Base-by-base conservation (phyloP, 1,284 basidiomycete genomes). In the Amylostereum areolatum region DNA sequence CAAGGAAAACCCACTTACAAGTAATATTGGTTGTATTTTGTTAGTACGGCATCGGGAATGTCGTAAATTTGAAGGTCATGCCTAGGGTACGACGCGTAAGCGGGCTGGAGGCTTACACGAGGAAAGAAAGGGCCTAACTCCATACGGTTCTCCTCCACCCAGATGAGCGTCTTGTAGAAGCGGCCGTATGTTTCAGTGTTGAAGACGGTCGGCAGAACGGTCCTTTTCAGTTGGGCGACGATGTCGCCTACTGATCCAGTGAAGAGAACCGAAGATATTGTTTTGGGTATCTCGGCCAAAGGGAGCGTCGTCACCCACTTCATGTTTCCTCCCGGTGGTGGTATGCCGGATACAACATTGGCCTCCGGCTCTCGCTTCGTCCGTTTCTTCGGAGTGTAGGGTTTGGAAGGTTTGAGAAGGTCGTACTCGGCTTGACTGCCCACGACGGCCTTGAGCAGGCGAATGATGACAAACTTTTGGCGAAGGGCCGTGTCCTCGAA, bases 31-130 rank as follows among this genome's bases (percentile, higher is more conserved):
- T 56, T 57, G 32, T 71, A 60, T 24, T 53, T 62, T 0, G 48
- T 59, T 46, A 83, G 61, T 3, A 47, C 61, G 0, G 71, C 71
- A 39, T 71, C 59, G 2, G 51, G 48, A n/a, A 82, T 74, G 52
- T 83, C 81, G 51, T 83, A 84, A 7, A 67, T 62, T 39, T 76
- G 73, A 1, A 85, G 58, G 58, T 85, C 83, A 10, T 67, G 67
- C 29, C 80, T 81, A 48, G 47, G 44, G 24, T 31, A 31, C 45
- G 46, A n/a, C 2, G 29, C 28, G 47, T 43, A 31, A 46, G 42
- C 27, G 42, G 12, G 27, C 71, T n/a, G n/a, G n/a, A n/a, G n/a
- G n/a, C n/a, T n/a, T n/a, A n/a, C 24, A 47, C 18, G 31, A 8
- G 8, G 12, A n/a, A 27, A 6, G 25, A 31, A 42, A 33, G 42